These are phyloP conservation scores for Blastomyces parvus DNA, from an alignment of 2,329 filamentous ascomycete species.

Conservation along the genomic window DNA sequence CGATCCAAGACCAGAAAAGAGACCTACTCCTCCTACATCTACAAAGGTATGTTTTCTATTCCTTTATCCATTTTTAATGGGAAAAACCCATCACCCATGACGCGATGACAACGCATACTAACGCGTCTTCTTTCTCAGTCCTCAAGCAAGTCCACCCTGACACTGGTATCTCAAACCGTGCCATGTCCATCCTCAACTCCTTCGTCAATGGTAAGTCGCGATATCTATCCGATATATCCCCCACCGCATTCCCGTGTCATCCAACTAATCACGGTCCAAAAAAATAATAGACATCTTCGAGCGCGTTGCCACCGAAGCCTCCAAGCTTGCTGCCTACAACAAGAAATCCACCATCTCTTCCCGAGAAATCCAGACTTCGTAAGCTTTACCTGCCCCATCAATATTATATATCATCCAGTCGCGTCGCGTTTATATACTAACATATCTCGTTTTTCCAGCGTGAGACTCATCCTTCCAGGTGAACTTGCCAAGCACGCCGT, in stretches of 20 bases:
- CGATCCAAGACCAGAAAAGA: constrained; percentile 99
- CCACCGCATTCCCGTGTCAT: background rate
- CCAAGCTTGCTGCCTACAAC: constrained; percentile 99
- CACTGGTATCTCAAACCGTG: constrained; percentile 99
- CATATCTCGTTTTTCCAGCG: constrained; percentile 37
- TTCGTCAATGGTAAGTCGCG: constrained; percentile 82
- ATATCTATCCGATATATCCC: too few species aligned
- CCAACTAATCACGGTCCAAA: constrained; percentile 1
- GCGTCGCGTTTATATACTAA: background rate
- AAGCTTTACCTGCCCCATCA: constrained; percentile 26
- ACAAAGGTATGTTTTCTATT: constrained; percentile 97
- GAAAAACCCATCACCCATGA: background rate
- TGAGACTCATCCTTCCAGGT: constrained; percentile 93
- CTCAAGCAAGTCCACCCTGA: constrained; percentile 99
- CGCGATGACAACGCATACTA: constrained; percentile 19
- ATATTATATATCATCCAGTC: background rate
- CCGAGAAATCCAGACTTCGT: constrained; percentile 97
- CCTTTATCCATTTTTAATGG: too few species aligned
- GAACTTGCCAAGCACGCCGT: constrained; percentile 99
- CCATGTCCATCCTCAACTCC: constrained; percentile 99
- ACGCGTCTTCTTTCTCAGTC: constrained; percentile 50
- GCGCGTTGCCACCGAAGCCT: constrained; percentile 96
- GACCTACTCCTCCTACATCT: constrained; percentile 99
- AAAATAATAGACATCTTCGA: constrained; percentile 77
- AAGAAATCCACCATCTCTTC: constrained; percentile 99